Evolutionary conservation across 345 rosid species (phyloP), one percentile per base, ranked within the genome.

Genomic region (Geranium rotundifolium): DNA sequence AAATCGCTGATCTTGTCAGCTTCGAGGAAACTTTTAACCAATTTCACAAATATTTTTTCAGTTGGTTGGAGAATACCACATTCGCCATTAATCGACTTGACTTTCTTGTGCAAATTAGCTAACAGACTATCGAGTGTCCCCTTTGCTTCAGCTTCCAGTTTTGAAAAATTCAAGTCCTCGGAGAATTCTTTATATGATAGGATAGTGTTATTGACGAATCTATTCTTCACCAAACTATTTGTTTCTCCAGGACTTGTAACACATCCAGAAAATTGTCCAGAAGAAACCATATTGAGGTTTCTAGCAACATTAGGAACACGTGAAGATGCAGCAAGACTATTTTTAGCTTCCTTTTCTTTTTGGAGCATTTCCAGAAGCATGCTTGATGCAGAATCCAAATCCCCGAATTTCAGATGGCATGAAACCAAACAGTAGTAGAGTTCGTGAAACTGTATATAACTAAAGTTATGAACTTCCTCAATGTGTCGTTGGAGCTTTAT

Each of bases 361-460:
- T 72, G 75, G 58, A 93, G 81, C 97, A 93, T 93, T 79, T 83
- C 79, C 73, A 93, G 63, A 62, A 93, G 96, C 99, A 93, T 89
- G 57, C 70, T 75, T 61, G 87, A 79, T 34, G 91, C 99, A 66
- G 90, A 76, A 71, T 84, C 81, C 19, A 92, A 91, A 74, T 85
- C 98, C 54, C 95, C 91, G 7, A 89, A 80, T 73, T 90, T 92
- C 71, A 87, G 75, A 69, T 90, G 88, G 76, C 96, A 89, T 60
- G 71, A 76, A 60, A 90, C 83, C 79, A 92, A 69, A 57, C 95
- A 87, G 73, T 83, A 84, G 66, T 87, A 78, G 60, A 85, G 89
- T 65, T 90, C 97, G 68, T 86, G 76, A 71, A 85, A 83, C 66
- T 89, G 97, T 68, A 57, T 63, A 71, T 84, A 91, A 65, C 62